Percentiles rank a stretch among this genome's conserved stretches.
phyloP scores from a whole-genome alignment of 805 yeast species.

The Saturnispora quitensis region DNA sequence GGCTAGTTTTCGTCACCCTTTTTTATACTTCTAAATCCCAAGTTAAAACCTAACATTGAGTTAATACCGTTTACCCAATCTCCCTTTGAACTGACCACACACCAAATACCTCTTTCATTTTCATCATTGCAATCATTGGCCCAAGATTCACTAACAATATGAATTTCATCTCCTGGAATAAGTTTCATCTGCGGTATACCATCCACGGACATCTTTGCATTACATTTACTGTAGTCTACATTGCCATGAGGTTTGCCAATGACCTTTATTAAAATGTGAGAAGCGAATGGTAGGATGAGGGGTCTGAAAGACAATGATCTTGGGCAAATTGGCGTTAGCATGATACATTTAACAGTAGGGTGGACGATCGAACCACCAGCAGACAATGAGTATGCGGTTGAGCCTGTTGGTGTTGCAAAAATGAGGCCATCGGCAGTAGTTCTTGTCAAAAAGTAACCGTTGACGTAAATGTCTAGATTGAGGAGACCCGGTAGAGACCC shows the following conservation, averaged over 20 bases:
- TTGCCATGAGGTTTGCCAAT: conserved; percentile 36
- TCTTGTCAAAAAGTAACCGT: conserved; percentile 75
- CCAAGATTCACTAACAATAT: conserved; percentile 57
- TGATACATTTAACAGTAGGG: conserved; percentile 74
- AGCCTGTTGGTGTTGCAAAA: conserved; percentile 87
- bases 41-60: conserved; percentile 80
- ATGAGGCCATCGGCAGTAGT: conserved; percentile 90
- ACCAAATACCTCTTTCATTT: conserved; percentile 60
- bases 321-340: conserved; percentile 88
- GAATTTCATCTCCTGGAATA: conserved; percentile 70
- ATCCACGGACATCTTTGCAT: conserved; percentile 65
- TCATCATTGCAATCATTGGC: conserved; percentile 32
- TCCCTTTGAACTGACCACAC: conserved; percentile 71
- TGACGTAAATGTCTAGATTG: conserved; percentile 74
- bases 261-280: conserved; percentile 60
- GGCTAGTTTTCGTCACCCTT: background rate
- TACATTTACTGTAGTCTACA: conserved; percentile 14
- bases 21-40: conserved; percentile 47
- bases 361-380: conserved; percentile 92
- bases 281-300: conserved; percentile 65
- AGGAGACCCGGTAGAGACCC: conserved; percentile 84
- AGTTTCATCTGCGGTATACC: conserved; percentile 70
- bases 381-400: conserved; percentile 83
- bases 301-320: conserved; percentile 88
- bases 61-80: conserved; percentile 93